These are phyloP conservation scores for Pulveroboletus frians DNA, from an alignment of 768 basidiomycete species.

Conservation along the genomic window DNA sequence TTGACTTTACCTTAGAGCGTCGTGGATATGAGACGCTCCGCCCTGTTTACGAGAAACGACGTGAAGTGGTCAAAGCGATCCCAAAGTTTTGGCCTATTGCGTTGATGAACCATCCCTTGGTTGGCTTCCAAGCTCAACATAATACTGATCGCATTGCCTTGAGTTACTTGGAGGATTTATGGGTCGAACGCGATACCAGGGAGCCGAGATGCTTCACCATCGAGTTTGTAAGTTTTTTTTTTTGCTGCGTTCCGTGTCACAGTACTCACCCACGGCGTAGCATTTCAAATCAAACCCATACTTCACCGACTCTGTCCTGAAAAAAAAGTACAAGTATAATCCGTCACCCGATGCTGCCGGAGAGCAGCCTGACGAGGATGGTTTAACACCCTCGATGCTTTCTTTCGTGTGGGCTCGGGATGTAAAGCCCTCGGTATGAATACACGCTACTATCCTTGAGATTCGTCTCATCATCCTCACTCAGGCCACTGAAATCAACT, in stretches of 20 bases:
- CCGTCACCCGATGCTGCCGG: conserved; percentile 47
- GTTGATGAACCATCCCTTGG: conserved; percentile 63
- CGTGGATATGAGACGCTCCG: conserved; percentile 51
- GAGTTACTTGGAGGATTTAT: conserved; percentile 79
- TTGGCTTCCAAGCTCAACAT: conserved; percentile 66
- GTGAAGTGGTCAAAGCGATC: conserved; percentile 59
- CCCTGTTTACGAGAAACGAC: conserved; percentile 68
- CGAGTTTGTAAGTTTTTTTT: conserved; percentile 69
- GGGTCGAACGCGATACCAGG: conserved; percentile 65
- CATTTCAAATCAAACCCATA: conserved; percentile 84
- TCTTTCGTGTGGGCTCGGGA: conserved; percentile 79
- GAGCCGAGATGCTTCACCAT: conserved; percentile 82
- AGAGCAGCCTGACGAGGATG: conserved; percentile 65
- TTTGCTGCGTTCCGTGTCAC: conserved; percentile 1
- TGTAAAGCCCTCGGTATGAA: conserved; percentile 59
- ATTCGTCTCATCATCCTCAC: conserved; percentile 1
- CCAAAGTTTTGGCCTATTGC: conserved; percentile 84
- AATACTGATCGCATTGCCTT: conserved; percentile 75
- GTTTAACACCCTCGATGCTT: conserved; percentile 72
- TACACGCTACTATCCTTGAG: background rate
- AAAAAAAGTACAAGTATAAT: conserved; percentile 76
- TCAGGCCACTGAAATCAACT: conserved; percentile 65
- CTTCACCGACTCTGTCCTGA: conserved; percentile 70
- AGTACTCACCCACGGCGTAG: conserved; percentile 34
- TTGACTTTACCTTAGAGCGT: conserved; percentile 45